Base-by-base conservation (phyloP, 192 early-diverging fungal species). In the Tieghemiomyces parasiticus region DNA sequence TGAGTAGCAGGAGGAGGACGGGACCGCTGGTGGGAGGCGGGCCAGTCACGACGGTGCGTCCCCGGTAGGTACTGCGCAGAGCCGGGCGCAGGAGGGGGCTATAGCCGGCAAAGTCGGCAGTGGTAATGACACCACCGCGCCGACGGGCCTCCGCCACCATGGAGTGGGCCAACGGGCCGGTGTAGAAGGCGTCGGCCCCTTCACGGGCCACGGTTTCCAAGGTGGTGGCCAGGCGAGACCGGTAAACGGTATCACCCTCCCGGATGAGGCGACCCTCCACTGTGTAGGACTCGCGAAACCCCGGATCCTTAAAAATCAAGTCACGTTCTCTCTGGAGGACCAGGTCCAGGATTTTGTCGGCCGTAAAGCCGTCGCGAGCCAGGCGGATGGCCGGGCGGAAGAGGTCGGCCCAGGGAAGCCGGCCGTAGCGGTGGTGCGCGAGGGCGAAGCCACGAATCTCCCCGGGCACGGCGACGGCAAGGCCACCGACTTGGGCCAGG, bases 371-470 rank as follows among this genome's bases (percentile, higher is more conserved):
- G 1, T 90, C 69, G n/a, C 77, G 64, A 12, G 84, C 78, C 49
- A 97, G 67, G 22, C 76, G 72, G 47, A 93, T 78, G 1, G 92
- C 74, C 10, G 86, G 85, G 42, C 75, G 72, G 68, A 97, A 87
- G 14, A 97, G 67, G 16, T 74, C 73, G 30, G 69, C 63, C 94
- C 94, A 97, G 0, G 81, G 75, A 38, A 97, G 73, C 64, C 81
- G 87, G 28, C 94, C 94, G 61, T 89, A 84, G 70, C 67, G 69
- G 38, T 74, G 70, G 61, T 95, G 89, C 0, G 91, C 91, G 24
- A 71, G 65, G 59, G 88, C 82, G 56, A 92, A 81, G 29, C 94
- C 94, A 16, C 85, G 78, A 29, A 97, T 75, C 63, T 97, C 94
- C 9, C 94, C 94, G 3, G 89, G 93, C 22, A 92, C 81, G 33